phyloP scores from a whole-genome alignment of 2,329 filamentous ascomycete genomes.

The Alternaria hordeiaustralica region DNA sequence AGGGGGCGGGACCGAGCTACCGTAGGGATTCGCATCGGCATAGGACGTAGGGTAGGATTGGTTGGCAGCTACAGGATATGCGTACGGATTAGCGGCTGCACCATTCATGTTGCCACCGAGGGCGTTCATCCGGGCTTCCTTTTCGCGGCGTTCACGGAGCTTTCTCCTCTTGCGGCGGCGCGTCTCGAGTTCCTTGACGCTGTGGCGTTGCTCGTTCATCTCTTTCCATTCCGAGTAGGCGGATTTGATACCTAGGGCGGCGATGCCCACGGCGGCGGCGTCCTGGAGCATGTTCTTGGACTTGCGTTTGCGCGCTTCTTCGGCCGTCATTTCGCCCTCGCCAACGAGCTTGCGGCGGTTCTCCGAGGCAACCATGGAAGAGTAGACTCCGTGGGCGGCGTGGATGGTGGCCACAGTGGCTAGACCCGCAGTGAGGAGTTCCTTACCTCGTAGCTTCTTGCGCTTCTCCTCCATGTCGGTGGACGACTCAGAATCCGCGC shows the following conservation, averaged over 20 bases:
- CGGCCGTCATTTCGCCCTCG: constrained; percentile 67
- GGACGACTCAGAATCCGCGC: constrained; percentile 58
- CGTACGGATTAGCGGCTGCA: constrained; percentile 46
- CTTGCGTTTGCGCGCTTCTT: constrained; percentile 68
- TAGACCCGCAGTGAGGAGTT: constrained; percentile 69
- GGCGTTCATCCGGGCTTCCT: constrained; percentile 53
- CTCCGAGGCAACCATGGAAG: constrained; percentile 68
- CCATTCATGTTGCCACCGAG: constrained; percentile 43
- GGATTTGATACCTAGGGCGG: constrained; percentile 71
- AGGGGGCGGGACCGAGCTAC: constrained; percentile 46
- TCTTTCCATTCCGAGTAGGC: constrained; percentile 72
- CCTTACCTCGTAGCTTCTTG: constrained; percentile 71
- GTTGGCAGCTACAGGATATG: constrained; percentile 45
- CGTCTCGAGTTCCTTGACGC: constrained; percentile 61
- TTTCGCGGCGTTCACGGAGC: constrained; percentile 50
- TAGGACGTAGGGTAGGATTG: constrained; percentile 48
- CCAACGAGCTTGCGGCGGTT: constrained; percentile 65
- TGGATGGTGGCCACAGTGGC: constrained; percentile 74
- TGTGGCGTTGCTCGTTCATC: constrained; percentile 66
- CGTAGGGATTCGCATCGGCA: constrained; percentile 56
- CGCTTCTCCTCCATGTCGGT: constrained; percentile 67
- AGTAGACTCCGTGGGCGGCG: constrained; percentile 69
- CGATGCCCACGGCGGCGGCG: constrained; percentile 70
- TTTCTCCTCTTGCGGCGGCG: constrained; percentile 56
- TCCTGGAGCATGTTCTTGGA: constrained; percentile 70